Evolutionary conservation across 495 filamentous ascomycete genomes (phyloP).

Genomic region (Barbatosphaeria neglecta): DNA sequence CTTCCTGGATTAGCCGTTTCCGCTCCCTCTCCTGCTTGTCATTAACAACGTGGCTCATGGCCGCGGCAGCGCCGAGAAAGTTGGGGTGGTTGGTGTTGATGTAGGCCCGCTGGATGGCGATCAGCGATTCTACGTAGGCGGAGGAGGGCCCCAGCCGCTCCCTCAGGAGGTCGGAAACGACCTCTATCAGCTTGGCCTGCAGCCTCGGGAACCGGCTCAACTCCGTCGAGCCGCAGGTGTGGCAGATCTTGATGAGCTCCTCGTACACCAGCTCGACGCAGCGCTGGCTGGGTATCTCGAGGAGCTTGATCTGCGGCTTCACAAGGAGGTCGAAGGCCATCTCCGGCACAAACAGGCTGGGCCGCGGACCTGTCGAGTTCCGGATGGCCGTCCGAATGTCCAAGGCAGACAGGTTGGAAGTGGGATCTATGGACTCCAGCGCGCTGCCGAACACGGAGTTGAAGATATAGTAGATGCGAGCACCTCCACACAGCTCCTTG

Average conservation of each 20-base stretch:
- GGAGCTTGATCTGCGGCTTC: constrained; percentile 94
- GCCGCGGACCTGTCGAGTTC: constrained; percentile 93
- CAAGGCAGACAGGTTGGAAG: constrained; percentile 84
- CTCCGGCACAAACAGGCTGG: constrained; percentile 93
- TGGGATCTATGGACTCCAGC: constrained; percentile 90
- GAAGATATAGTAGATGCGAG: constrained; percentile 98
- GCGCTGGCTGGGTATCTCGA: constrained; percentile 90
- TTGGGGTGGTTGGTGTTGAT: constrained; percentile 99
- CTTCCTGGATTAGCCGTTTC: constrained; percentile 66
- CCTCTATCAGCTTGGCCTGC: constrained; percentile 95
- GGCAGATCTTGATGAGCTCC: constrained; percentile 97
- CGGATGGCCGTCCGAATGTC: constrained; percentile 97
- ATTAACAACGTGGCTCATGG: constrained; percentile 91
- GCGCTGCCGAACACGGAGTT: constrained; percentile 99
- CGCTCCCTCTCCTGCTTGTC: constrained; percentile 89
- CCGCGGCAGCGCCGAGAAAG: constrained; percentile 93
- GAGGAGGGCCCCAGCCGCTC: constrained; percentile 85
- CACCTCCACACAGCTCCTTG: constrained; percentile 93
- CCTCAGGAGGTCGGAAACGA: constrained; percentile 89
- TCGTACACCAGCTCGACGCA: constrained; percentile 98
- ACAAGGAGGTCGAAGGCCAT: constrained; percentile 95
- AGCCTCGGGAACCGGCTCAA: constrained; percentile 83
- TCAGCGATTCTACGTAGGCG: constrained; percentile 86
- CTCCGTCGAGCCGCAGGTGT: constrained; percentile 94
- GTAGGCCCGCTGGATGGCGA: constrained; percentile 93